Base-by-base conservation (phyloP, 495 filamentous ascomycete genomes). In the Penicillium taxi region DNA sequence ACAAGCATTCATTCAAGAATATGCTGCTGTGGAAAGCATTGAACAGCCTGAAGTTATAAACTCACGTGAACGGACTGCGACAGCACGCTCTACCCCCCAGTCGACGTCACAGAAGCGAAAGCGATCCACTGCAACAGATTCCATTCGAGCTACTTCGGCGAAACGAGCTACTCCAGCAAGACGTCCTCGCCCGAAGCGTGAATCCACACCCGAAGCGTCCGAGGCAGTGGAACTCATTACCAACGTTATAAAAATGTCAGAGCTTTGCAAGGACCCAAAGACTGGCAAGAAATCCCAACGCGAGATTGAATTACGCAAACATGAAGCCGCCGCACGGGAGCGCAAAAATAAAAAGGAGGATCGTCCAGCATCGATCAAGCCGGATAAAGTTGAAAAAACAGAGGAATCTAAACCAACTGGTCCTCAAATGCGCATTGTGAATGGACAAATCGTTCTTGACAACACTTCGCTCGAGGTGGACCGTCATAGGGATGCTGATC, bases 401-500 rank as follows among this genome's bases (percentile, higher is more conserved):
- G 5, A 21, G 21, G 9, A 48, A 55, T 22, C 40, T 4, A 29
- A 30, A 9, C 18, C 21, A 22, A 14, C 53, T 32, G 73, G 73
- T 3, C 74, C 77, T 7, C 66, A 70, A 3, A 77, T 85, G 67
- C 68, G 80, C 35, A 73, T 93, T 23, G 76, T 94, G 27, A 81
- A 95, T 55, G 88, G 89, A 11, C 70, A 86, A 46, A 86, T 96
- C 43, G 80, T 89, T 5, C 59, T 91, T 9, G 84, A 94, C 51
- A 70, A 83, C 24, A 61, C 69, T n/a, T 83, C 83, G 0, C 67
- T 91, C n/a, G 68, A 78, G 17, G 75, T 95, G 26, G 81, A 94
- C 60, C 76, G 84, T 1, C 84, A 88, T 40, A 80, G 82, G 14
- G 71, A 74, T 26, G 82, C 80, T 12, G 68, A 65, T 15, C 66